phyloP scores from a whole-genome alignment of 176 grass and related monocot species.

The Aegilops longissima region DNA sequence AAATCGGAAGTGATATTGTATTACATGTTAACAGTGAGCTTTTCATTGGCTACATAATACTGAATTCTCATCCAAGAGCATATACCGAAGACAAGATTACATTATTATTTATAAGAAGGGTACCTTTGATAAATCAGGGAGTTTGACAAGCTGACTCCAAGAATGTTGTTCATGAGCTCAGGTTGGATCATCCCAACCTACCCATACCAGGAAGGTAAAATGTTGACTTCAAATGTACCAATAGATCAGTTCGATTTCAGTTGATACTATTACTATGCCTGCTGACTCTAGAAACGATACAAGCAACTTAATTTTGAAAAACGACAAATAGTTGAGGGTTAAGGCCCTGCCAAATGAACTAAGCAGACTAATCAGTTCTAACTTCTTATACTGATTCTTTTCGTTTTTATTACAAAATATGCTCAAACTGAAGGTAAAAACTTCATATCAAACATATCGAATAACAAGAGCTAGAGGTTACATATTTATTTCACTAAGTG shows the following conservation, averaged over 20 bases:
- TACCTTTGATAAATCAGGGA: conserved; percentile 90
- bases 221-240: background rate
- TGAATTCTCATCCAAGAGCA: background rate
- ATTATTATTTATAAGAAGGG: background rate
- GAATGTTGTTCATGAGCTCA: conserved; percentile 60
- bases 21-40: background rate
- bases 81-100: background rate
- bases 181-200: conserved; percentile 77
- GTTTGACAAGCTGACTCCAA: conserved; percentile 61
- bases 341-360: background rate
- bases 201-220: background rate
- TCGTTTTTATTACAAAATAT: background rate
- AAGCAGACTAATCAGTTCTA: too few relatives aligned
- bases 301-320: background rate
- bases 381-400: too few relatives aligned
- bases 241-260: background rate
- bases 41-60: background rate
- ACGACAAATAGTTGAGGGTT: background rate
- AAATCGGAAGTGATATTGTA: background rate
- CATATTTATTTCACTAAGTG: background rate
- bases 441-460: background rate
- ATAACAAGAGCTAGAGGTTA: background rate
- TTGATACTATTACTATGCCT: background rate
- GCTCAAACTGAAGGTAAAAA: background rate
- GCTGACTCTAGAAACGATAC: background rate